Conservation (phyloP, 768 basidiomycete genomes). For the Agrocybe chaxingu region DNA sequence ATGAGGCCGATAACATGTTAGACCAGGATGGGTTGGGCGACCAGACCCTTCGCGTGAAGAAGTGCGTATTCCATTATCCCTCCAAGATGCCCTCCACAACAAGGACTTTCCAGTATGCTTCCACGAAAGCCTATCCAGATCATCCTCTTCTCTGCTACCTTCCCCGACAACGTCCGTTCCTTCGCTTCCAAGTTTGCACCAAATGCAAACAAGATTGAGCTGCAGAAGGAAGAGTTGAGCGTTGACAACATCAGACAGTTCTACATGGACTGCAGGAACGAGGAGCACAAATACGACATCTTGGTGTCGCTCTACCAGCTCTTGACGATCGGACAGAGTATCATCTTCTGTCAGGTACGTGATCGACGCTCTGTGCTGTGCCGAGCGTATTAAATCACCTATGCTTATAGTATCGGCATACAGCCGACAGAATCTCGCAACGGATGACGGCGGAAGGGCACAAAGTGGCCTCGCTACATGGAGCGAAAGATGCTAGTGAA, state of each 20-base stretch:
- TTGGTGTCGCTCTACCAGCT: conserved; percentile 86
- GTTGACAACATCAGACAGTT: conserved; percentile 96
- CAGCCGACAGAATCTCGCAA: conserved; percentile 87
- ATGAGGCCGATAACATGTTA: conserved; percentile 99
- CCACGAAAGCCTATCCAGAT: conserved; percentile 68
- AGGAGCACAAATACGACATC: conserved; percentile 94
- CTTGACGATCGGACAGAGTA: conserved; percentile 95
- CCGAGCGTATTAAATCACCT: not conserved
- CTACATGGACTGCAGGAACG: conserved; percentile 93
- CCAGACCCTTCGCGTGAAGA: conserved; percentile 90
- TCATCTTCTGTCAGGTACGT: conserved; percentile 93
- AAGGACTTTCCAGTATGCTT: conserved; percentile 44
- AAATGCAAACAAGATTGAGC: conserved; percentile 91
- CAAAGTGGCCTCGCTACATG: conserved; percentile 94
- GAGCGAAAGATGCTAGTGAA: conserved; percentile 85
- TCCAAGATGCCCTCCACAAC: not conserved
- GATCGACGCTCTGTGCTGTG: not conserved
- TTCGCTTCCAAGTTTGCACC: conserved; percentile 95
- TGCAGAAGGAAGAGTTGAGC: conserved; percentile 90
- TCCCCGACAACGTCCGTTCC: conserved; percentile 88
- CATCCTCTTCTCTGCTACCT: conserved; percentile 97
- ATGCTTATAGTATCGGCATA: conserved; percentile 69
- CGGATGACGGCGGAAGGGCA: conserved; percentile 94
- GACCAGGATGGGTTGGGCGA: conserved; percentile 93
- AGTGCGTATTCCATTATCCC: conserved; percentile 46